Evolutionary conservation across 2,329 filamentous ascomycete species (phyloP).

Genomic region (Clonostachys solani): DNA sequence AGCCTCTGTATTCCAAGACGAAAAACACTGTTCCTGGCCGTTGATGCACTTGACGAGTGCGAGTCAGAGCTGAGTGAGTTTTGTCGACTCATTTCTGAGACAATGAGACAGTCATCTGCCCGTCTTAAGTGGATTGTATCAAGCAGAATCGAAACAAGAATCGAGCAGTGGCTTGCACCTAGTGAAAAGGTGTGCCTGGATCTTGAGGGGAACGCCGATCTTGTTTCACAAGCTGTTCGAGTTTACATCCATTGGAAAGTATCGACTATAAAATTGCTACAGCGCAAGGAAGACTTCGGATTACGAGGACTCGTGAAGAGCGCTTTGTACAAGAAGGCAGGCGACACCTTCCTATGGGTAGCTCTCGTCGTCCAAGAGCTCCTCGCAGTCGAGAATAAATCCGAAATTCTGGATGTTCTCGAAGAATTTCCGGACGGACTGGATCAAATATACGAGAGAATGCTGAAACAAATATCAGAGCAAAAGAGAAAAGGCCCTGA

Average conservation of each 20-base stretch:
- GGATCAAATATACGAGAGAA: conserved; percentile 23
- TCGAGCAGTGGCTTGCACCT: conserved; percentile 15
- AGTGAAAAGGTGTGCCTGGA: conserved; percentile 20
- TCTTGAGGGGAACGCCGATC: conserved; percentile 19
- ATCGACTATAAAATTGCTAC: conserved; percentile 7
- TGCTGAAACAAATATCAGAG: conserved; percentile 23
- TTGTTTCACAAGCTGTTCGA: conserved; percentile 24
- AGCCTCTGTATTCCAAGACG: conserved; percentile 20
- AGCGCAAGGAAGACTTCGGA: conserved; percentile 2
- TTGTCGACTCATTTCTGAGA: conserved; percentile 19
- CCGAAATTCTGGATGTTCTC: conserved; percentile 8
- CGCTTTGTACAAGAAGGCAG: conserved; percentile 19
- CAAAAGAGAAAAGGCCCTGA: not conserved
- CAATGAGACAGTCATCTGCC: conserved; percentile 18
- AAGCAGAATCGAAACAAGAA: conserved; percentile 32
- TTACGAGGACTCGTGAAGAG: not conserved
- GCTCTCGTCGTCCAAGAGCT: conserved; percentile 10
- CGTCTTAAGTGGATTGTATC: conserved; percentile 35
- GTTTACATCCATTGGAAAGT: conserved; percentile 26
- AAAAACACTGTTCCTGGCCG: no score
- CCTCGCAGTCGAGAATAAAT: not conserved
- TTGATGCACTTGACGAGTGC: conserved; percentile 45
- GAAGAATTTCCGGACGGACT: conserved; percentile 20
- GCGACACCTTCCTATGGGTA: conserved; percentile 21
- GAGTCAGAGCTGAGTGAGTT: conserved; percentile 9